Evolutionary conservation across 2,329 filamentous ascomycete species (phyloP), one percentile per base, ranked within the genome.

Genomic region (Lomentospora prolificans): DNA sequence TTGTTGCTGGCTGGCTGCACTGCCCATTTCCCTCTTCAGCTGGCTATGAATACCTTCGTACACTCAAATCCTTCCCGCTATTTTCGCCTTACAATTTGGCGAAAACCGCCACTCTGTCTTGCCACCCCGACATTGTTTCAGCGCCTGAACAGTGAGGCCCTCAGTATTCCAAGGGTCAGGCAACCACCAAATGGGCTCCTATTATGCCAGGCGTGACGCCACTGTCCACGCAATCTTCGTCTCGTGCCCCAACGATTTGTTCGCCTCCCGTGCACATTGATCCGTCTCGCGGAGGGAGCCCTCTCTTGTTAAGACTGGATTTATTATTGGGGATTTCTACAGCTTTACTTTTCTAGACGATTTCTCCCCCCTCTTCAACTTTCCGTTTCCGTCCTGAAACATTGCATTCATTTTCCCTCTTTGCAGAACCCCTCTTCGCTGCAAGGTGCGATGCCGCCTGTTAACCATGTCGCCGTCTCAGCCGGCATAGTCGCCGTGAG

Each of bases 401-500:
- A n/a, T n/a, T n/a, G n/a, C n/a, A n/a, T n/a, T n/a, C n/a, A n/a
- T n/a, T n/a, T n/a, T n/a, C n/a, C n/a, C n/a, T n/a, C n/a, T n/a
- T n/a, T n/a, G n/a, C n/a, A n/a, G n/a, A n/a, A n/a, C n/a, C n/a
- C n/a, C n/a, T n/a, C n/a, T n/a, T n/a, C n/a, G n/a, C n/a, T n/a
- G n/a, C n/a, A n/a, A n/a, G n/a, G 30, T 19, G 39, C 12, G 9
- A 82, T 82, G 78, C 79, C 79, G 57, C 70, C 74, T 66, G 66
- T 75, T 79, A 81, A 81, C 70, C 76, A 79, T 61, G 68, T 75
- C 60, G 71, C 75, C 46, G 62, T 80, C 58, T 78, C 80, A 76
- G 80, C 75, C 61, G 80, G 79, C 72, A 72, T 80, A 51, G 75
- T 81, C 60, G 80, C 78, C 68, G 71, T 80, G 31, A 76, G 79